Conservation (phyloP, 202 grass and related monocot genomes). For the Musa balbisiana region DNA sequence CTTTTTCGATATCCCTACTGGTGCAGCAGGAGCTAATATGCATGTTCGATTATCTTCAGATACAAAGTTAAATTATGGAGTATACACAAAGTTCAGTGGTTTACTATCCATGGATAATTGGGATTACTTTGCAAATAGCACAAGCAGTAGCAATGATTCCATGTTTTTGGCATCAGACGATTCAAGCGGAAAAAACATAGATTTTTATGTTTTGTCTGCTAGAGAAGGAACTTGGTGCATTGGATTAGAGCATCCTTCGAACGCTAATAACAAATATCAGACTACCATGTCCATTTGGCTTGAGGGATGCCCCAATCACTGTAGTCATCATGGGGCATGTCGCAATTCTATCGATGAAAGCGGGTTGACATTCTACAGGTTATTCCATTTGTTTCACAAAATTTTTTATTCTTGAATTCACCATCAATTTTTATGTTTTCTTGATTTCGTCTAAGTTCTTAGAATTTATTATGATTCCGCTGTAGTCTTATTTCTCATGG, state of each 20-base stretch:
- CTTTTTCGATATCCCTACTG: slow-evolving; percentile 74
- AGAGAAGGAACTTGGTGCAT: slow-evolving; percentile 90
- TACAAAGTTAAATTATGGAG: slow-evolving; percentile 62
- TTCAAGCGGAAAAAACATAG: slow-evolving; percentile 53
- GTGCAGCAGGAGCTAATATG: slow-evolving; percentile 74
- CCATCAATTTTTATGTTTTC: background rate
- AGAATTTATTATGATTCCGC: background rate
- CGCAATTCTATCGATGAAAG: slow-evolving; percentile 79
- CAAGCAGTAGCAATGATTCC: slow-evolving; percentile 50
- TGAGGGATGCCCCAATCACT: slow-evolving; percentile 78
- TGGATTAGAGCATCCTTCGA: slow-evolving; percentile 70
- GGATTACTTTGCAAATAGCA: slow-evolving; percentile 76
- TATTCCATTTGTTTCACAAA: slow-evolving; percentile 14
- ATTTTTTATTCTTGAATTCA: slow-evolving; percentile 5
- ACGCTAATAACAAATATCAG: slow-evolving; percentile 29
- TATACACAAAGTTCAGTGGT: slow-evolving; percentile 72
- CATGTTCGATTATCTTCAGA: slow-evolving; percentile 66
- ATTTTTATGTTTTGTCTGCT: slow-evolving; percentile 87
- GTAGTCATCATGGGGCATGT: slow-evolving; percentile 72
- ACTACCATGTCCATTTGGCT: slow-evolving; percentile 76
- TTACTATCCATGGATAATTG: slow-evolving; percentile 70
- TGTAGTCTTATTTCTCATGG: background rate
- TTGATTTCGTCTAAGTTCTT: background rate
- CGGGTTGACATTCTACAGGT: slow-evolving; percentile 95
- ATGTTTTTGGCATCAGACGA: slow-evolving; percentile 50